phyloP scores from a whole-genome alignment of 1,139 yeast genomes.

The Suhomyces taliae region DNA sequence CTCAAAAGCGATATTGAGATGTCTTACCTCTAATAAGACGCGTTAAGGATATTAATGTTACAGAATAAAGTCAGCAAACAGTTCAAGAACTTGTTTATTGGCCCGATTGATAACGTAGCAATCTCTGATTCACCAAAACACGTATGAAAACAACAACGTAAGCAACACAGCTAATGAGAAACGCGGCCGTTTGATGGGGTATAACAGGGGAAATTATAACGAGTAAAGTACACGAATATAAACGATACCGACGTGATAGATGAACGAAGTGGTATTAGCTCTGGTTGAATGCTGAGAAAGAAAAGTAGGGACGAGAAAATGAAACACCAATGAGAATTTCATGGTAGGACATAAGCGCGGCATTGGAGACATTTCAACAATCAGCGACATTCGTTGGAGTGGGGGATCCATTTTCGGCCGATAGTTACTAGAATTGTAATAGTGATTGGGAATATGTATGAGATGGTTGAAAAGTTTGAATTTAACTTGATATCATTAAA shows the following conservation, averaged over 20 bases:
- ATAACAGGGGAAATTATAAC: background rate
- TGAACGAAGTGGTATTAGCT: background rate
- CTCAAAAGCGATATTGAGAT: background rate
- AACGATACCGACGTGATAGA: background rate
- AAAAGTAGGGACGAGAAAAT: constrained; percentile 3
- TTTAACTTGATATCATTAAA: no score
- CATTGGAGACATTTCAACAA: background rate
- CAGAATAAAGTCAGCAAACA: background rate
- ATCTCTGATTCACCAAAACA: constrained; percentile 7
- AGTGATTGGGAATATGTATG: no score
- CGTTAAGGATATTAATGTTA: background rate
- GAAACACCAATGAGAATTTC: constrained; percentile 5
- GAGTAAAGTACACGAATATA: background rate
- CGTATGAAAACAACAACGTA: constrained; percentile 1
- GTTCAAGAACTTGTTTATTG: background rate
- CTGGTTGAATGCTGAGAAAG: constrained; percentile 1
- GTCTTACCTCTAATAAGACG: background rate
- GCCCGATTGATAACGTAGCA: constrained; percentile 6
- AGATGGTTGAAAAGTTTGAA: no score
- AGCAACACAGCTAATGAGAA: background rate
- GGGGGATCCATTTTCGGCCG: background rate
- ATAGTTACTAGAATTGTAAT: no score
- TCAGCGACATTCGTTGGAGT: background rate
- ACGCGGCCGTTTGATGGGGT: background rate
- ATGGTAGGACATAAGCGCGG: constrained; percentile 1